Base-by-base conservation (phyloP, 2,329 filamentous ascomycete genomes). In the Aureobasidium sp. region DNA sequence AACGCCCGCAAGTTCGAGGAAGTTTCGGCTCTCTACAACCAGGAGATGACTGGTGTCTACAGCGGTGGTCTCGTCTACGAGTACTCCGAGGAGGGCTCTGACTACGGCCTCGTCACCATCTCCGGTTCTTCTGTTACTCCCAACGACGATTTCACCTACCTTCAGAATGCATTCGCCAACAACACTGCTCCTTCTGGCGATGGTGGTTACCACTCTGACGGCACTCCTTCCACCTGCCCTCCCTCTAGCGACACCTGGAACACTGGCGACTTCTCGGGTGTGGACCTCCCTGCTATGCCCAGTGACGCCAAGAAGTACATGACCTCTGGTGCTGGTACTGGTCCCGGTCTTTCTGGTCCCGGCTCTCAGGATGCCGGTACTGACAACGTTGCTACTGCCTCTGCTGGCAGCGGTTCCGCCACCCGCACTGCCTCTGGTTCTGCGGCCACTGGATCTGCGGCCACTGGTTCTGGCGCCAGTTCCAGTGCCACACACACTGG, bases 41-140 rank as follows among this genome's bases (percentile, higher is more conserved):
- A 75, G 25, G 74, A 96, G 63, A 97, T 97, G 93, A 91, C 88
- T 8, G 68, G 75, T 21, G 91, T 97, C 69, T 97, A 96, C 83
- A 97, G 92, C 44, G 94, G 94, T 70, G 94, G 94, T 74, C 84
- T 99, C 42, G 89, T 97, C 75, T 99, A 97, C 78, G 92, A 97
- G 77, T 99, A 96, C 80, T 87, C 89, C 10, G 78, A 88, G 70
- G 91, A 95, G 76, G 81, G 81, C 64, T 90, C 86, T 77, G 81
- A 86, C 49, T 97, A 86, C 75, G 93, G 92, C 66, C 86, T 96
- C 63, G 91, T 92, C 71, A 77, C 83, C 62, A 79, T 94, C 70
- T 71, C 75, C 50, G 82, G 81, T 65, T 68, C 73, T 66, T 69
- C 75, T 71, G 75, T 74, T 32, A 81, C 89, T 63, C 77, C 77